Conservation (phyloP, 2,329 filamentous ascomycete species). For the Colletotrichum karsti region DNA sequence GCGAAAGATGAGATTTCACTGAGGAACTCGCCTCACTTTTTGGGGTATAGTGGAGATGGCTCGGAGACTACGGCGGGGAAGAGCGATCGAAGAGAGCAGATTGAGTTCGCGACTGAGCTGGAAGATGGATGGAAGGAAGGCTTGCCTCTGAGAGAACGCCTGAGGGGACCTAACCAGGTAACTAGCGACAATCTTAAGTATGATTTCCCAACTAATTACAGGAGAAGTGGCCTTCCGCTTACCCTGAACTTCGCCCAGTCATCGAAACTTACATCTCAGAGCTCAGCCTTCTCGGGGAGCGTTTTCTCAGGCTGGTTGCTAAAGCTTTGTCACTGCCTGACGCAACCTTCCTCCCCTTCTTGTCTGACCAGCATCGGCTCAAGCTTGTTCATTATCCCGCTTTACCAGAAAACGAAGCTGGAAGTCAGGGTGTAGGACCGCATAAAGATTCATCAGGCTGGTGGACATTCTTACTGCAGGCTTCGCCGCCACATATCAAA, state of each 20-base stretch:
- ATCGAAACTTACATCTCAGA: constrained; percentile 60
- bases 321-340: constrained; percentile 59
- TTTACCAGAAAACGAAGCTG: background rate
- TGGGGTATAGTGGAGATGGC: constrained; percentile 65
- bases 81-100: constrained; percentile 63
- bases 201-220: background rate
- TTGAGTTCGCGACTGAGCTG: constrained; percentile 68
- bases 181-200: constrained; percentile 9
- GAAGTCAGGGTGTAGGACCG: constrained; percentile 64
- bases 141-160: constrained; percentile 47
- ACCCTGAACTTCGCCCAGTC: constrained; percentile 43
- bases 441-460: constrained; percentile 72
- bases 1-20: constrained; percentile 52
- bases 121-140: constrained; percentile 41
- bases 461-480: constrained; percentile 72
- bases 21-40: constrained; percentile 65
- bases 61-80: constrained; percentile 63
- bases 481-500: constrained; percentile 56
- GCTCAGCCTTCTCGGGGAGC: constrained; percentile 57
- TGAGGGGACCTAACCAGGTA: constrained; percentile 60
- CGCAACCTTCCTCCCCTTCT: constrained; percentile 59
- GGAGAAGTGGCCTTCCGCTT: constrained; percentile 49
- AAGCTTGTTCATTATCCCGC: constrained; percentile 65
- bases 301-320: constrained; percentile 65
- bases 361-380: constrained; percentile 66